These are phyloP conservation scores for Mollisiaceae sp. DNA, from an alignment of 2,329 filamentous ascomycete species.

Conservation along the genomic window DNA sequence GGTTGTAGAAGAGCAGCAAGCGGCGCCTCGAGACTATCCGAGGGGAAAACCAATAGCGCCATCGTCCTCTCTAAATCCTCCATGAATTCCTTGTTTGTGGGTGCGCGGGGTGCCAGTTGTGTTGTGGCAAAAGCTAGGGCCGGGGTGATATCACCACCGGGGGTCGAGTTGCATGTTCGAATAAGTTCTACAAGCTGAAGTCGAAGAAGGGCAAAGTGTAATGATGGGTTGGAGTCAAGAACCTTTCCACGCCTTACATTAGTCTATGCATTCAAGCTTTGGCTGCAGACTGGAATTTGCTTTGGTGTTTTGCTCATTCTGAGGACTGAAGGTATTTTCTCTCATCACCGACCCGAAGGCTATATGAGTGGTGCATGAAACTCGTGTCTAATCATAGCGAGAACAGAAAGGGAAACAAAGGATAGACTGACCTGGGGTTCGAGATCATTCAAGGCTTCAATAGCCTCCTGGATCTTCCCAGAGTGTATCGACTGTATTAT, in stretches of 20 bases:
- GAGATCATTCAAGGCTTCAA: conserved; percentile 85
- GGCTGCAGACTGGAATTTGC: conserved; percentile 27
- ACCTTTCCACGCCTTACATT: conserved; percentile 62
- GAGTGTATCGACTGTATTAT: conserved; percentile 86
- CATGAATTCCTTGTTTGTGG: conserved; percentile 80
- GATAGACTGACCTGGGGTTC: conserved; percentile 79
- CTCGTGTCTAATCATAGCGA: conserved; percentile 90
- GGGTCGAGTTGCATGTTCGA: conserved; percentile 69
- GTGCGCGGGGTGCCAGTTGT: conserved; percentile 85
- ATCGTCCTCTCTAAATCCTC: conserved; percentile 91
- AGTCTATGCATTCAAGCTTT: conserved; percentile 28
- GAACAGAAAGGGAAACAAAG: conserved; percentile 34
- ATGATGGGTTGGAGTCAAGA: conserved; percentile 77
- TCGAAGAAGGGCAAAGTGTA: conserved; percentile 89
- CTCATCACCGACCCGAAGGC: conserved; percentile 88
- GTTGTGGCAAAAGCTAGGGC: conserved; percentile 87
- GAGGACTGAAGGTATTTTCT: conserved; percentile 79
- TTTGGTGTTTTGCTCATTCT: conserved; percentile 69
- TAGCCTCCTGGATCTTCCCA: conserved; percentile 84
- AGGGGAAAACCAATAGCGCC: conserved; percentile 85
- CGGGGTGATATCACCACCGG: conserved; percentile 71
- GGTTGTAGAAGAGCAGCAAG: conserved; percentile 80
- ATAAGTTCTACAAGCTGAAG: conserved; percentile 96
- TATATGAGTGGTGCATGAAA: conserved; percentile 99
- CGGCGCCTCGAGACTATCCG: conserved; percentile 77